These are phyloP conservation scores for Lavandula angustifolia DNA, from an alignment of 257 asterid species.

Conservation along the genomic window DNA sequence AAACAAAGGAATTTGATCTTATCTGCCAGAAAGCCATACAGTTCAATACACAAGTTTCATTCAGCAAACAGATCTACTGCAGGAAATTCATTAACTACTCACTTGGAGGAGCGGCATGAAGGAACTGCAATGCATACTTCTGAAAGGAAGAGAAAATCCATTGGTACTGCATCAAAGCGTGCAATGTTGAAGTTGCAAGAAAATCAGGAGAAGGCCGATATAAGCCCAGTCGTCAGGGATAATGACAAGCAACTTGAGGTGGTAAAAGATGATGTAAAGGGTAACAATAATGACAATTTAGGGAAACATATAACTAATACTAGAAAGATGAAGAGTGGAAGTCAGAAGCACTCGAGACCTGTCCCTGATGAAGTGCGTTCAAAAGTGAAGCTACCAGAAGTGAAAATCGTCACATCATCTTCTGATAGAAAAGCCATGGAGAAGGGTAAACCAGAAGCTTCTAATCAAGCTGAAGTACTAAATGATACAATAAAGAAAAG, in stretches of 20 bases:
- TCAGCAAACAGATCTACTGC: slow-evolving; percentile 36
- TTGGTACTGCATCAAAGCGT: slow-evolving; percentile 27
- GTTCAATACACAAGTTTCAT: slow-evolving; percentile 42
- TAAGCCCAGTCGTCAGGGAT: slow-evolving; percentile 22
- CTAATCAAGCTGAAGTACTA: slow-evolving; percentile 43
- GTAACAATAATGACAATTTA: slow-evolving; percentile 25
- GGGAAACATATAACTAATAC: slow-evolving; percentile 36
- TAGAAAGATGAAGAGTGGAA: slow-evolving; percentile 43
- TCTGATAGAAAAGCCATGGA: slow-evolving; percentile 42
- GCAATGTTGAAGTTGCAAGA: slow-evolving; percentile 33
- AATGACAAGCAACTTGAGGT: slow-evolving; percentile 36
- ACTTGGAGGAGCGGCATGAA: slow-evolving; percentile 39
- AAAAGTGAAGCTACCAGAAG: slow-evolving; percentile 39
- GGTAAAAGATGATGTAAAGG: slow-evolving; percentile 30
- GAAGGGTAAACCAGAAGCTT: slow-evolving; percentile 44
- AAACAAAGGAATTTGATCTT: slow-evolving; percentile 64
- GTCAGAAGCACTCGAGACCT: slow-evolving; percentile 38
- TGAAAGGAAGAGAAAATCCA: slow-evolving; percentile 52
- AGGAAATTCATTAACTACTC: slow-evolving; percentile 41
- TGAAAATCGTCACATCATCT: slow-evolving; percentile 31
- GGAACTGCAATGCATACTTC: slow-evolving; percentile 38
- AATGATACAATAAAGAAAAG: slow-evolving; percentile 52
- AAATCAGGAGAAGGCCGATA: slow-evolving; percentile 35
- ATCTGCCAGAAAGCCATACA: slow-evolving; percentile 69
- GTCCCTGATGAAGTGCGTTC: slow-evolving; percentile 33